phyloP scores from a whole-genome alignment of 1,139 yeast genomes.

The Sporopachydermia cereana region DNA sequence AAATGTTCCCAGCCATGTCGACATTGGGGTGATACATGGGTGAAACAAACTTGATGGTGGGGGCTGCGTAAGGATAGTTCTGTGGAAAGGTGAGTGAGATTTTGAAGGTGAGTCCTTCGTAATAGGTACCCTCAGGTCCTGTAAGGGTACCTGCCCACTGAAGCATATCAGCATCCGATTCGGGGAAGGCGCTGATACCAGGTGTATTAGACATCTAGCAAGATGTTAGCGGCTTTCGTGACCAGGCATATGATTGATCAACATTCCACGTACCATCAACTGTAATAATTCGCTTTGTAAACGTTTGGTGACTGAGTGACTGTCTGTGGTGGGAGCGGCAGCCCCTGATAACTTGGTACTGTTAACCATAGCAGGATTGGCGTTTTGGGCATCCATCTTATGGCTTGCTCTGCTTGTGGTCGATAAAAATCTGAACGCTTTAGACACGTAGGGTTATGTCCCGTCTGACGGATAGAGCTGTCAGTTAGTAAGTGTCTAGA shows the following conservation, averaged over 20 bases:
- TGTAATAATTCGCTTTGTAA: constrained; percentile 40
- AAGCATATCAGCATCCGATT: constrained; percentile 38
- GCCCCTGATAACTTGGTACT: constrained; percentile 4
- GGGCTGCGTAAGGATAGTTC: constrained; percentile 52
- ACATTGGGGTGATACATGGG: constrained; percentile 70
- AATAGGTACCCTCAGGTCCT: constrained; percentile 53
- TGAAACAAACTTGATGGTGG: constrained; percentile 45
- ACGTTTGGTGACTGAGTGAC: constrained; percentile 35
- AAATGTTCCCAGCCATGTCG: constrained; percentile 47
- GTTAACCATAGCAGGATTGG: constrained; percentile 10
- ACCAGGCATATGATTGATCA: background rate
- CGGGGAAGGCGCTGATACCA: constrained; percentile 43
- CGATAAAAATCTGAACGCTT: too few species aligned
- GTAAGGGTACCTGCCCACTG: constrained; percentile 52
- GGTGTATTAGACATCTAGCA: constrained; percentile 33
- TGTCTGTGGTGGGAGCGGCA: constrained; percentile 20
- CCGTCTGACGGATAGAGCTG: too few species aligned
- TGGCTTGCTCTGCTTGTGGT: too few species aligned
- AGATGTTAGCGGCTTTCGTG: background rate
- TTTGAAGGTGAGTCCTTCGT: constrained; percentile 43
- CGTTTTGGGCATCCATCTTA: constrained; percentile 8
- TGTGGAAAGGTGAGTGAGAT: constrained; percentile 43
- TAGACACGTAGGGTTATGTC: too few species aligned
- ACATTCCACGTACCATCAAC: constrained; percentile 24
- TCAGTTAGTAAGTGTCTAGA: too few species aligned